Evolutionary conservation across 2,329 filamentous ascomycete genomes (phyloP), one percentile per base, ranked within the genome.

Genomic region (Beauveria caledonica): DNA sequence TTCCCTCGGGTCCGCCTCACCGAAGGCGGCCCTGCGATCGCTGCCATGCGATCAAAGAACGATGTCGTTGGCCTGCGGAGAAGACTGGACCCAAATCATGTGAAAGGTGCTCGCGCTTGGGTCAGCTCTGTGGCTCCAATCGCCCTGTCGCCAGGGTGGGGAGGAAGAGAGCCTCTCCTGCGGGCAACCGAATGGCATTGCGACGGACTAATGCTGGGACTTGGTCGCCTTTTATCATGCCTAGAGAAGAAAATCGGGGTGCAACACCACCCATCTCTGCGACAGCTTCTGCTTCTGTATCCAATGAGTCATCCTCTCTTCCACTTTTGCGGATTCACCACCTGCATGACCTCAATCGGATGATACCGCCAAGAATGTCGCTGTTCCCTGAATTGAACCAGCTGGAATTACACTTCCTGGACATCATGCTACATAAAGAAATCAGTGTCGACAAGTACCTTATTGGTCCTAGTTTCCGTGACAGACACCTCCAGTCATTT

Each of bases 371-470:
- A 10, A 25, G 36, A 11, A 45, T 61, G 23, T 13, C 44, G 11
- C 46, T 62, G 2, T 60, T 62, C 36, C 60, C 60, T 5, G 49
- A 62, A 15, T 19, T 62, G 33, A 60, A 19, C 57, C 56, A 40
- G 21, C n/a, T 62, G 44, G 60, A 62, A 46, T 44, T 60, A 36
- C 57, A 50, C 29, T 50, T 62, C 7, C 45, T 62, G 4, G 60
- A 62, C 39, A 44, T 45, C 23, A 60, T 59, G 44, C 36, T 62
- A 21, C 57, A 62, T 36, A 60, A 62, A 44, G 40, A 44, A n/a
- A 60, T 62, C 48, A 42, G 53, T 13, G 51, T 62, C 8, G 60
- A 60, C 60, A 62, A 62, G 44, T 62, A 60, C 39, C 17, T 62
- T 15, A 60, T 62, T 25, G 56, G 60, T 17, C 57, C 60, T 6